Conservation (phyloP, 1,139 yeast species). For the Hyphopichia fennica region DNA sequence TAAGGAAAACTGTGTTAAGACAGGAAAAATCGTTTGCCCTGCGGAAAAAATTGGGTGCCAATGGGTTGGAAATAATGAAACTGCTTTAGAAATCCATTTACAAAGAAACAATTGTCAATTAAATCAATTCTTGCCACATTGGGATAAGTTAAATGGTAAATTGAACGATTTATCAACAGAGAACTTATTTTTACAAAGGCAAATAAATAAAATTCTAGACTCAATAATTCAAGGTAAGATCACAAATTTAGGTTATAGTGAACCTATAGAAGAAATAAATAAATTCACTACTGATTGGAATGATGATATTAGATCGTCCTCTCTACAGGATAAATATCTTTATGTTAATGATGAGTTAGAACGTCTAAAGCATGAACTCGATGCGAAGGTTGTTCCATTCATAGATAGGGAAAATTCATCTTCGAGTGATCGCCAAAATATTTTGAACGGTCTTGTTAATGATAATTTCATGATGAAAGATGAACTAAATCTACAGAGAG, state of each 20-base stretch:
- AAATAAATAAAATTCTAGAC: conserved; percentile 47
- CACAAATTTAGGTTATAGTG: conserved; percentile 51
- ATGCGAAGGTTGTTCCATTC: conserved; percentile 40
- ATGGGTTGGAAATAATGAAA: conserved; percentile 40
- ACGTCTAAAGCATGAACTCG: conserved; percentile 42
- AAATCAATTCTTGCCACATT: conserved; percentile 30
- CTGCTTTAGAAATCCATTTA: conserved; percentile 41
- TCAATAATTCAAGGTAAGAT: conserved; percentile 52
- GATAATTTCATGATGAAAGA: conserved; percentile 50
- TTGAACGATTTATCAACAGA: conserved; percentile 20
- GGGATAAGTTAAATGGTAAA: conserved; percentile 19
- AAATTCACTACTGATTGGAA: conserved; percentile 18
- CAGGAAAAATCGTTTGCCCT: conserved; percentile 37
- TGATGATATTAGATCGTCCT: background rate
- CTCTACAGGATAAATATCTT: conserved; percentile 29
- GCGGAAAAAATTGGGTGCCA: conserved; percentile 42
- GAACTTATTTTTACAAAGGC: conserved; percentile 37
- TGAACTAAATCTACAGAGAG: conserved; percentile 47
- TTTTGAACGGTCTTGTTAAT: conserved; percentile 39
- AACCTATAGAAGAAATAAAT: conserved; percentile 47
- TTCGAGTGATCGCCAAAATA: conserved; percentile 34
- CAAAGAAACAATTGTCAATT: conserved; percentile 34
- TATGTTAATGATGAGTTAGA: conserved; percentile 41
- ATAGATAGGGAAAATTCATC: conserved; percentile 30
- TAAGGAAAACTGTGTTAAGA: conserved; percentile 33